Evolutionary conservation across 2,329 filamentous ascomycete species (phyloP).

Genomic region (Pezicula radicicola): DNA sequence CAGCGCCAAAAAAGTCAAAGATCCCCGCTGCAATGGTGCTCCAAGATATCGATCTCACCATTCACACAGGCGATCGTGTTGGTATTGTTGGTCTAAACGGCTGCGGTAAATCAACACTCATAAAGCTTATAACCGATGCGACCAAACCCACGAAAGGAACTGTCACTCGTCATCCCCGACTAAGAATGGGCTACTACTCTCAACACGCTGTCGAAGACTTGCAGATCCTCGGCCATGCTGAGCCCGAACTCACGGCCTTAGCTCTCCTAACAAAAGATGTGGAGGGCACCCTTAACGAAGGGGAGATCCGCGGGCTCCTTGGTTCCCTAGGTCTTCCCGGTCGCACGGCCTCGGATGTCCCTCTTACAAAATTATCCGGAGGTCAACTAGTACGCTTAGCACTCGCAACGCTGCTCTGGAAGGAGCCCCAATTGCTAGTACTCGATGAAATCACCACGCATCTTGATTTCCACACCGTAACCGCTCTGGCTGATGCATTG

Average conservation of each 20-base stretch:
- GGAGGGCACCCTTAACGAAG: constrained; percentile 55
- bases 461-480: constrained; percentile 78
- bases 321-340: constrained; percentile 69
- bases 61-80: constrained; percentile 71
- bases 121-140: constrained; percentile 65
- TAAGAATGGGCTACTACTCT: constrained; percentile 73
- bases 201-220: constrained; percentile 75
- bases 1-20: constrained; percentile 22
- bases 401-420: constrained; percentile 93
- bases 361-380: constrained; percentile 70
- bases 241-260: constrained; percentile 60
- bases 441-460: constrained; percentile 97
- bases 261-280: constrained; percentile 56
- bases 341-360: constrained; percentile 68
- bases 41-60: constrained; percentile 61
- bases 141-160: constrained; percentile 57
- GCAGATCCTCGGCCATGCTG: constrained; percentile 46
- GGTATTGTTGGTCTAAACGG: constrained; percentile 80
- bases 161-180: constrained; percentile 63
- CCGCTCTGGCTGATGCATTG: constrained; percentile 65
- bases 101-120: constrained; percentile 75
- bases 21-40: constrained; percentile 43
- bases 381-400: constrained; percentile 81
- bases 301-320: constrained; percentile 64
- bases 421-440: constrained; percentile 93